A percentile compares a stretch with the other conserved stretches of the same genome.
Evolutionary conservation across 495 filamentous ascomycete genomes (phyloP).

Genomic region (Penicillium salamii): DNA sequence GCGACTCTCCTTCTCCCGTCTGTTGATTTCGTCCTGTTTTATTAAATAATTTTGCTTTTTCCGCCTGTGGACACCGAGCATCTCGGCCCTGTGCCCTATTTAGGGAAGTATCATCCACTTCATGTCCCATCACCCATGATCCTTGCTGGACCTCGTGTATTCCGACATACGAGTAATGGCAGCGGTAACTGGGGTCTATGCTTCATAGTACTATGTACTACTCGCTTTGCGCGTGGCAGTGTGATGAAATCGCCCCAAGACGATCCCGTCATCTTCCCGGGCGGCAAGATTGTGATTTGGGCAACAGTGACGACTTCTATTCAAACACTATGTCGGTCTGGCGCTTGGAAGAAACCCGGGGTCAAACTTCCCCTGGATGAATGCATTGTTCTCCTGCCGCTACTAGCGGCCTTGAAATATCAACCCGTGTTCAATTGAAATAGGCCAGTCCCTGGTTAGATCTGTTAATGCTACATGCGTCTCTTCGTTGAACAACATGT

Average conservation of each 20-base stretch:
- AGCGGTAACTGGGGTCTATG: background rate
- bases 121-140: slow-evolving; percentile 11
- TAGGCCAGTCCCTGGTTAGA: too few relatives aligned
- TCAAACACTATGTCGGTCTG: background rate
- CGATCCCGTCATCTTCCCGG: slow-evolving; percentile 2
- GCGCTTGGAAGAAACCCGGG: background rate
- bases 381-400: too few relatives aligned
- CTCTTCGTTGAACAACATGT: too few relatives aligned
- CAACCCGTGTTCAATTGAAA: too few relatives aligned
- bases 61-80: slow-evolving; percentile 1
- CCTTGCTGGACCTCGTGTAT: slow-evolving; percentile 3
- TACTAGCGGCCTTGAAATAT: too few relatives aligned
- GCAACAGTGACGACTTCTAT: background rate
- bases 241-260: slow-evolving; percentile 4
- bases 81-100: slow-evolving; percentile 31
- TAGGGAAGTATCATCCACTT: slow-evolving; percentile 22
- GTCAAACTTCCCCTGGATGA: background rate
- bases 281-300: slow-evolving; percentile 5
- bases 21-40: background rate
- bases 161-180: background rate
- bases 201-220: background rate
- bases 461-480: too few relatives aligned
- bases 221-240: background rate
- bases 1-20: slow-evolving; percentile 3
- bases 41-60: background rate